phyloP scores from a whole-genome alignment of 495 filamentous ascomycete genomes.

The Delitschia confertaspora region DNA sequence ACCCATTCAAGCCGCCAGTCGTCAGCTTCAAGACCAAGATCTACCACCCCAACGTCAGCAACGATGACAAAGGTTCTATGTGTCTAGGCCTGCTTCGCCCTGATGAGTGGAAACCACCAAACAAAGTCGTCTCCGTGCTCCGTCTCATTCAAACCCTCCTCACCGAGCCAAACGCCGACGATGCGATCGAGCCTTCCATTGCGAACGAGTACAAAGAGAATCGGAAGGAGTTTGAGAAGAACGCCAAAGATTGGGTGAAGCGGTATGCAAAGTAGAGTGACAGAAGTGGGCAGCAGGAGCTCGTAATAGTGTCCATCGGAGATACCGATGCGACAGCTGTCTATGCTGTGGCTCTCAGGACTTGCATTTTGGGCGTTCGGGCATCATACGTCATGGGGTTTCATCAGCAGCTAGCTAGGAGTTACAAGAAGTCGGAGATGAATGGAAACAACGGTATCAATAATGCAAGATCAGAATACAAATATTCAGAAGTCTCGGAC shows the following conservation, averaged over 20 bases:
- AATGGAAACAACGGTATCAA: no score
- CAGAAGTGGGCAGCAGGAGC: not conserved
- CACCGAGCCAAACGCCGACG: conserved; percentile 82
- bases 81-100: conserved; percentile 79
- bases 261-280: conserved; percentile 52
- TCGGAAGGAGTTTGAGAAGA: conserved; percentile 67
- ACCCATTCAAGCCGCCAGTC: conserved; percentile 88
- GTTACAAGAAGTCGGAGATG: no score
- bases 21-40: conserved; percentile 89
- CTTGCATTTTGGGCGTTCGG: conserved; percentile 18
- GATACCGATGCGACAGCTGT: no score
- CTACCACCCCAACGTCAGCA: conserved; percentile 96
- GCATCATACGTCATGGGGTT: no score
- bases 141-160: conserved; percentile 70
- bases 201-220: conserved; percentile 77
- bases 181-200: conserved; percentile 81
- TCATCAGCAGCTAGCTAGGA: no score
- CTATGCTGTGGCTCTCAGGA: no score
- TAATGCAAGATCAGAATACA: no score
- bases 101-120: conserved; percentile 92
- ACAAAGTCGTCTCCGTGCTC: conserved; percentile 67
- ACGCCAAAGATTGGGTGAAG: conserved; percentile 69
- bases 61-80: conserved; percentile 86
- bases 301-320: not conserved
- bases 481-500: no score